Evolutionary conservation across 2,329 filamentous ascomycete genomes (phyloP).

Genomic region (Sarocladium brachiariae): DNA sequence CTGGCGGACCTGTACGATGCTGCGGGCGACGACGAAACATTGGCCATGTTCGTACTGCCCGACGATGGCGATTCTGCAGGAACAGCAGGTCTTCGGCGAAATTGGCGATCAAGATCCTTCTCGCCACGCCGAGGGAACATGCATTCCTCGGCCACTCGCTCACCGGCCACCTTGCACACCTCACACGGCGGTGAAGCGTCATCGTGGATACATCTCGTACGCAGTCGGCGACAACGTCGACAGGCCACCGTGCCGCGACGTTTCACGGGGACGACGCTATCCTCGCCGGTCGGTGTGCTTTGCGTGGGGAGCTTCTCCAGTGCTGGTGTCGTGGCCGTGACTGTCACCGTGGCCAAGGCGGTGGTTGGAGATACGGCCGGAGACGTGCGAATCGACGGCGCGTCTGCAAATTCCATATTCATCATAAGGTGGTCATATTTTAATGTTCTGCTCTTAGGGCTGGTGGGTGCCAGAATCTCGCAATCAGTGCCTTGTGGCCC

Average conservation of each 20-base stretch:
- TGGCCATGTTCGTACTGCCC: neutral
- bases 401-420: no score
- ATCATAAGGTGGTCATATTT: no score
- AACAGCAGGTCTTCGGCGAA: conserved; percentile 14
- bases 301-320: neutral
- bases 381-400: neutral
- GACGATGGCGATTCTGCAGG: no score
- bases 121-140: conserved; percentile 17
- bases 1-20: neutral
- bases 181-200: conserved; percentile 15
- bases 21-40: neutral
- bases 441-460: no score
- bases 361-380: no score
- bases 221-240: conserved; percentile 19
- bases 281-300: neutral
- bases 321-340: neutral
- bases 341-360: no score
- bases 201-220: conserved; percentile 18
- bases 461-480: no score
- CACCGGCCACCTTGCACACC: conserved; percentile 14
- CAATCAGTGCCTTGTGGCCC: no score
- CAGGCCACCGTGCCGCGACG: conserved; percentile 18
- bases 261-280: conserved; percentile 6
- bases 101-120: conserved; percentile 16
- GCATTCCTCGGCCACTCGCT: conserved; percentile 13